Evolutionary conservation across 495 filamentous ascomycete genomes (phyloP).

Genomic region (Neurospora hispaniola): DNA sequence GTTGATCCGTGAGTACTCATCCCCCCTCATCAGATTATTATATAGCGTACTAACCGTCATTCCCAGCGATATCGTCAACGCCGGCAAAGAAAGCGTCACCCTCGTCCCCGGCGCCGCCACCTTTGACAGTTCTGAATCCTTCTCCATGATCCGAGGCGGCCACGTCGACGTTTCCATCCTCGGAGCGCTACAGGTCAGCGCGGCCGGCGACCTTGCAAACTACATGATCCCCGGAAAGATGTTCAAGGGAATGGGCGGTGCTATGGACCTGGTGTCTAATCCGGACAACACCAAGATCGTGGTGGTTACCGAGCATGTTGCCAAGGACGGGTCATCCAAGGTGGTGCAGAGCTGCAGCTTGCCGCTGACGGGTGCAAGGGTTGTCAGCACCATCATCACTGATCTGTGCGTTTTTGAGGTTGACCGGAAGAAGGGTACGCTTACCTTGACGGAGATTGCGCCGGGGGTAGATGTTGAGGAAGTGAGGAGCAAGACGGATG

Average conservation of each 20-base stretch:
- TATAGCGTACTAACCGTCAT: neutral
- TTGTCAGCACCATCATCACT: constrained; percentile 47
- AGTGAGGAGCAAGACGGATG: constrained; percentile 43
- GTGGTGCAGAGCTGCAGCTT: constrained; percentile 46
- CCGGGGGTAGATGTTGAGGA: constrained; percentile 45
- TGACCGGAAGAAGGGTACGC: constrained; percentile 36
- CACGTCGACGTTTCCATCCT: constrained; percentile 52
- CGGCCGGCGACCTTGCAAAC: constrained; percentile 48
- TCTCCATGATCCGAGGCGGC: constrained; percentile 52
- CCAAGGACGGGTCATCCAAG: constrained; percentile 50
- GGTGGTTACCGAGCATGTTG: constrained; percentile 50
- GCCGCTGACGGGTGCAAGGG: constrained; percentile 44
- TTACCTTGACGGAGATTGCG: constrained; percentile 46
- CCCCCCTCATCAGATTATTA: neutral
- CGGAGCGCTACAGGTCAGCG: constrained; percentile 49
- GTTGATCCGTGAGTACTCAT: constrained; percentile 36
- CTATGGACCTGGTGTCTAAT: constrained; percentile 53
- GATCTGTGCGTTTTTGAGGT: constrained; percentile 50
- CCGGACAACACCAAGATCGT: constrained; percentile 51
- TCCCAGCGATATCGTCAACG: constrained; percentile 45
- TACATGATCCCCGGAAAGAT: constrained; percentile 55
- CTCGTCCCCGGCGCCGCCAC: constrained; percentile 44
- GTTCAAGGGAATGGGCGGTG: constrained; percentile 55
- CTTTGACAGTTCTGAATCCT: constrained; percentile 50
- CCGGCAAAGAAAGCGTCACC: constrained; percentile 52